These are phyloP conservation scores for Thalassiosira profunda DNA, from an alignment of 108 stramenopile species.

Conservation along the genomic window DNA sequence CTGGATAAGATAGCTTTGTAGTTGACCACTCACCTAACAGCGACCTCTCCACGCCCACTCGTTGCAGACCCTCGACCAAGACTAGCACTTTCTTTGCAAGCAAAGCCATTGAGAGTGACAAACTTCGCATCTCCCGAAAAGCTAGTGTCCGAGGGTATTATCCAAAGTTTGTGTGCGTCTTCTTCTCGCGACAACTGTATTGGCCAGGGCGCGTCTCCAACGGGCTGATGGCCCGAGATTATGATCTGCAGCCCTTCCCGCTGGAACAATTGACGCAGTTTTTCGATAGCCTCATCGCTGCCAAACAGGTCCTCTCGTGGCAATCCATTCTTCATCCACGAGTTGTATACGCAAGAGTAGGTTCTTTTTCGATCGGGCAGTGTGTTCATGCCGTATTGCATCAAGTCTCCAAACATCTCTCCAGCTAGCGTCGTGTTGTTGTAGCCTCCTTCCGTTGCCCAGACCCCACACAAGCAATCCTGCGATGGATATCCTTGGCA, in stretches of 20 bases:
- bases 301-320: conserved; percentile 56
- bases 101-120: conserved; percentile 19
- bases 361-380: conserved; percentile 57
- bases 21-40: conserved; percentile 44
- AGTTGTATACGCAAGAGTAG: conserved; percentile 77
- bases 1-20: no score
- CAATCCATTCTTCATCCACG: conserved; percentile 73
- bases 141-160: conserved; percentile 78
- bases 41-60: conserved; percentile 50
- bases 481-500: conserved; percentile 7
- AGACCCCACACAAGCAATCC: conserved; percentile 32
- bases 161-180: conserved; percentile 29
- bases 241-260: conserved; percentile 53
- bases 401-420: conserved; percentile 51
- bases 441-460: conserved; percentile 77
- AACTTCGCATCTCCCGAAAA: conserved; percentile 80
- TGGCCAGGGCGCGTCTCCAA: conserved; percentile 81
- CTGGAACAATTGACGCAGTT: conserved; percentile 52
- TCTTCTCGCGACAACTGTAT: conserved; percentile 48
- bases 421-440: conserved; percentile 18
- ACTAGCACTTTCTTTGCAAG: conserved; percentile 1
- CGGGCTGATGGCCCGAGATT: conserved; percentile 82
- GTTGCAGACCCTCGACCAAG: conserved; percentile 28
- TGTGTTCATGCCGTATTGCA: conserved; percentile 88
- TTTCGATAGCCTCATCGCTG: conserved; percentile 14